A percentile compares a stretch with the other conserved stretches of the same genome.
Evolutionary conservation across 1,139 yeast genomes (phyloP).

Genomic region (Magnusiomyces tetraspermus): DNA sequence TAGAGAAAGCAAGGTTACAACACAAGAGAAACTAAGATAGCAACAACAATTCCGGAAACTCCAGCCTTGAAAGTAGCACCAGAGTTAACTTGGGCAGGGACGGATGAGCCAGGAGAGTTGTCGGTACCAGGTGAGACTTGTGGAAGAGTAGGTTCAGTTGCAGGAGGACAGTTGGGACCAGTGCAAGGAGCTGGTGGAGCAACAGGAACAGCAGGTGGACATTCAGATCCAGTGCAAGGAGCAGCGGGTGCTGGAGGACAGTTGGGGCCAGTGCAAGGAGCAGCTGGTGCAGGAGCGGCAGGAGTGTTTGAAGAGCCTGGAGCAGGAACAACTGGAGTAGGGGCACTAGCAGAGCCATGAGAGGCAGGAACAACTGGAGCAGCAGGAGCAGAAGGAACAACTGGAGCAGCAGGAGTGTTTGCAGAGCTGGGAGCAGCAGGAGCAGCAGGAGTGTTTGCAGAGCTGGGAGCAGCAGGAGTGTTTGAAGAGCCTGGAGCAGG

Average conservation of each 20-base stretch:
- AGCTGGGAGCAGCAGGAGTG: not conserved
- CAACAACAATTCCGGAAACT: not conserved
- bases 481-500: not conserved
- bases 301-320: not conserved
- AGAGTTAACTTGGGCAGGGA: conserved; percentile 5
- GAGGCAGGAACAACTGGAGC: not conserved
- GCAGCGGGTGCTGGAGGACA: not conserved
- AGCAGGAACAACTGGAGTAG: not conserved
- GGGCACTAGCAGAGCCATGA: not conserved
- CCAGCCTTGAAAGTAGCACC: not conserved
- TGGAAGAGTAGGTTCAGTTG: not conserved
- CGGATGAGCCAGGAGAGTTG: not conserved
- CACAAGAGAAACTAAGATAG: not conserved
- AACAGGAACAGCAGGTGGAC: not conserved
- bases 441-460: not conserved
- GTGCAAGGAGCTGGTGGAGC: conserved; percentile 3
- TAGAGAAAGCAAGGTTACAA: not conserved
- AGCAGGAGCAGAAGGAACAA: not conserved
- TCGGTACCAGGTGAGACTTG: not conserved
- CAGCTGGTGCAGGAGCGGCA: not conserved
- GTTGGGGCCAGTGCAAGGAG: not conserved
- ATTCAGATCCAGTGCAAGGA: conserved; percentile 3
- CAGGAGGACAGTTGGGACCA: not conserved
- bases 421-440: not conserved
- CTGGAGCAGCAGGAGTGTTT: not conserved